Evolutionary conservation across 2,329 filamentous ascomycete genomes (phyloP).

Genomic region (Colletotrichum filicis): DNA sequence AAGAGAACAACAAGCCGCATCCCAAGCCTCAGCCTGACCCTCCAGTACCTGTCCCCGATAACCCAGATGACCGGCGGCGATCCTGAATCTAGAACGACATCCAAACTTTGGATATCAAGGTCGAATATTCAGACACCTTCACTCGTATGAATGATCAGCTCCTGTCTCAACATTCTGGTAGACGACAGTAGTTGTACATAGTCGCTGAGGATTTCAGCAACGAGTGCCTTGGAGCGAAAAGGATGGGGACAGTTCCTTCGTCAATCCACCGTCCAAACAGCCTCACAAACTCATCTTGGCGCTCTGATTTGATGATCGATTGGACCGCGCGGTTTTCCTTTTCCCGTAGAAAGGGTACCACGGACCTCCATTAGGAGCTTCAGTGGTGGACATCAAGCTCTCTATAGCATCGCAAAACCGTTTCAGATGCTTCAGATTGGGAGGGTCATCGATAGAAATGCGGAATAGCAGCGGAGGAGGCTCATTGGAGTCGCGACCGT

Average conservation of each 20-base stretch:
- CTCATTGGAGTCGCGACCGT: not conserved
- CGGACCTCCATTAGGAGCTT: not conserved
- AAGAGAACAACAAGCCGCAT: constrained; percentile 39
- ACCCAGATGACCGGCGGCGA: constrained; percentile 37
- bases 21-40: constrained; percentile 45
- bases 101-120: not conserved
- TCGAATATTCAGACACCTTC: not conserved
- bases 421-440: not conserved
- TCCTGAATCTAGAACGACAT: not conserved
- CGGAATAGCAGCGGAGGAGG: not conserved
- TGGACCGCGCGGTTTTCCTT: not conserved
- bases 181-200: not conserved
- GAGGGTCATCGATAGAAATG: not conserved
- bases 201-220: not conserved
- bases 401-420: not conserved
- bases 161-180: not conserved
- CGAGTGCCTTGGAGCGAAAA: not conserved
- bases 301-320: not conserved
- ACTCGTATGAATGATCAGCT: not conserved
- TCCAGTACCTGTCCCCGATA: constrained; percentile 42
- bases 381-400: not conserved
- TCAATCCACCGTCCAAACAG: not conserved
- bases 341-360: not conserved
- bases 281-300: not conserved
- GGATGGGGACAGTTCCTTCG: not conserved